Evolutionary conservation across 768 basidiomycete genomes (phyloP).

Genomic region (Chalciporus piperatus): DNA sequence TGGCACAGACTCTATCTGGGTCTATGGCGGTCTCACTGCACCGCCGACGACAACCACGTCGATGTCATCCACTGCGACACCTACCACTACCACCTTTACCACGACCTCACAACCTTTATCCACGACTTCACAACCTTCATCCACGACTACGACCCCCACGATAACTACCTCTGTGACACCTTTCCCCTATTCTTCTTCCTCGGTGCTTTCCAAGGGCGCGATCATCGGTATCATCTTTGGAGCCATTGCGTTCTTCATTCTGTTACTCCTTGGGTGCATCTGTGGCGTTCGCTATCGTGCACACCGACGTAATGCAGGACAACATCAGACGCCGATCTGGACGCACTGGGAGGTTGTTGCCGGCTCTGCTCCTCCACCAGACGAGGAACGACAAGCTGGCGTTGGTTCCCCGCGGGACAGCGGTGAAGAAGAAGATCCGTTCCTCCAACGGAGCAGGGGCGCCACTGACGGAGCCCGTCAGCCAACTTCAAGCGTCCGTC

Average conservation of each 20-base stretch:
- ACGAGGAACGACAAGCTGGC: slow-evolving; percentile 43
- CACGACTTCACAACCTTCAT: slow-evolving; percentile 27
- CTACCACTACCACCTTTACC: slow-evolving; percentile 21
- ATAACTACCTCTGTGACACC: slow-evolving; percentile 25
- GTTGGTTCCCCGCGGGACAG: slow-evolving; percentile 68
- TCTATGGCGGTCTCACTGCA: slow-evolving; percentile 70
- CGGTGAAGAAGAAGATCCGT: slow-evolving; percentile 68
- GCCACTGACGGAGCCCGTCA: slow-evolving; percentile 17
- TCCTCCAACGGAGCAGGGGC: slow-evolving; percentile 43
- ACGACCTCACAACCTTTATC: slow-evolving; percentile 15
- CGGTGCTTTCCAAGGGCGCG: slow-evolving; percentile 29
- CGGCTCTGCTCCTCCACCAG: slow-evolving; percentile 17
- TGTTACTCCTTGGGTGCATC: slow-evolving; percentile 48
- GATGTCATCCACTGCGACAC: slow-evolving; percentile 23
- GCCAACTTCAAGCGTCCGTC: slow-evolving; percentile 13
- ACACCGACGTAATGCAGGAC: slow-evolving; percentile 15
- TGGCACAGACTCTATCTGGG: slow-evolving; percentile 57
- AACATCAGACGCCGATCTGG: slow-evolving; percentile 31
- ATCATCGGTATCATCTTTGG: slow-evolving; percentile 39
- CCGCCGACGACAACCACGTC: slow-evolving; percentile 54
- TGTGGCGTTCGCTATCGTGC: slow-evolving; percentile 33
- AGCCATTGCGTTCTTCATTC: slow-evolving; percentile 55
- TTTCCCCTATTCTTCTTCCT: slow-evolving; percentile 25
- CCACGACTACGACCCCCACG: slow-evolving; percentile 9
- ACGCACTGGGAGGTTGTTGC: slow-evolving; percentile 47